A percentile compares a stretch with the other conserved stretches of the same genome.
These are phyloP conservation scores for Paramecium biaurelia DNA, from an alignment of 73 alveolate species.

Conservation along the genomic window DNA sequence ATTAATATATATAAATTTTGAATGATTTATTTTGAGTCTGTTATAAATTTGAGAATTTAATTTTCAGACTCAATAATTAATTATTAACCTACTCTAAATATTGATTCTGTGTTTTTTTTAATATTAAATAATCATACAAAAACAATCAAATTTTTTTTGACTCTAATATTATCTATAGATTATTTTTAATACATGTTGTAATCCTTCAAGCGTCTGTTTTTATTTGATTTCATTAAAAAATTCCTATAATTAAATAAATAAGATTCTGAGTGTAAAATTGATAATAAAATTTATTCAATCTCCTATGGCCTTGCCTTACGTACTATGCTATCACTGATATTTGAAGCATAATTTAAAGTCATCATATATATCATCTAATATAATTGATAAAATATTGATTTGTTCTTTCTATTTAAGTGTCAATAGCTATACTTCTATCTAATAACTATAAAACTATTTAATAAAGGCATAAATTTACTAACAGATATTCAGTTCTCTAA, in stretches of 20 bases:
- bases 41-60: neutral
- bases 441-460: too few relatives aligned
- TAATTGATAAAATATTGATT: too few relatives aligned
- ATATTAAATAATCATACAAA: neutral
- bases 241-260: neutral
- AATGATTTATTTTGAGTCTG: neutral
- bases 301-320: neutral
- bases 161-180: neutral
- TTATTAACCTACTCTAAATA: neutral
- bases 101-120: neutral
- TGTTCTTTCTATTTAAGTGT: too few relatives aligned
- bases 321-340: neutral
- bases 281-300: neutral
- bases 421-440: too few relatives aligned
- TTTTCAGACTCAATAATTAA: neutral
- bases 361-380: neutral
- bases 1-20: neutral
- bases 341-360: neutral
- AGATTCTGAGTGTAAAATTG: neutral
- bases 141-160: neutral
- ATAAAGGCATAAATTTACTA: too few relatives aligned
- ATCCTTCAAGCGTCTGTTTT: too few relatives aligned
- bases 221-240: too few relatives aligned
- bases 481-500: too few relatives aligned
- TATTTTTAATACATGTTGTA: neutral